Conservation (phyloP, 1,284 basidiomycete species). For the Malassezia sympodialis region DNA sequence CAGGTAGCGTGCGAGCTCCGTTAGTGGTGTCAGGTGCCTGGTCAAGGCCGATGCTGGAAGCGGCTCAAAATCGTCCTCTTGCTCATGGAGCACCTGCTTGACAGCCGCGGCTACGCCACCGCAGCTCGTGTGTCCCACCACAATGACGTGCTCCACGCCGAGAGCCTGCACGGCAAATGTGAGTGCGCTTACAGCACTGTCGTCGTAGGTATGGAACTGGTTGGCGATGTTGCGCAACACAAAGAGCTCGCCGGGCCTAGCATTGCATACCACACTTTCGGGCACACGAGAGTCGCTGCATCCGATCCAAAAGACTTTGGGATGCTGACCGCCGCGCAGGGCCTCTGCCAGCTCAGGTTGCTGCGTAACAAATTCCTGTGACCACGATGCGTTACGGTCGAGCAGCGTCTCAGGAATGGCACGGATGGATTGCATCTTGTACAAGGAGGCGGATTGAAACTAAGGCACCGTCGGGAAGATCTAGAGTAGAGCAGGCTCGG, state of each 20-base stretch:
- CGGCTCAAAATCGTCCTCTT: conserved; percentile 13
- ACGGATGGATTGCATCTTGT: conserved; percentile 1
- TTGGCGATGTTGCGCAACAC: conserved; percentile 49
- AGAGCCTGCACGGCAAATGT: conserved; percentile 68
- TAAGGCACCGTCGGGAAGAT: background rate
- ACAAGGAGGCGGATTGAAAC: background rate
- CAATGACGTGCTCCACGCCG: conserved; percentile 70
- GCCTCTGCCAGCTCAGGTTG: conserved; percentile 59
- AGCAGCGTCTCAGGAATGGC: conserved; percentile 17
- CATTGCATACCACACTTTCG: conserved; percentile 51
- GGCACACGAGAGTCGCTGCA: conserved; percentile 46
- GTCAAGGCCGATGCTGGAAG: conserved; percentile 22
- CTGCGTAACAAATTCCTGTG: conserved; percentile 17
- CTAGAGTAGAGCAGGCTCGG: background rate
- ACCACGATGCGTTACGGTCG: conserved; percentile 31
- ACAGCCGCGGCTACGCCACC: conserved; percentile 49
- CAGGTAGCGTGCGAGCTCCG: conserved; percentile 29
- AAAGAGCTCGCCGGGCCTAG: conserved; percentile 45
- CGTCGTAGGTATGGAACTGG: conserved; percentile 63
- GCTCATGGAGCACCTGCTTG: conserved; percentile 16
- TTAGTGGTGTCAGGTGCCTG: conserved; percentile 39
- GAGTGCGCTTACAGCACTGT: conserved; percentile 66
- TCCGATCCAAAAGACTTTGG: conserved; percentile 66
- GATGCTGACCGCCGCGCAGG: conserved; percentile 60
- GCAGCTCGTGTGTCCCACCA: conserved; percentile 51